phyloP scores from a whole-genome alignment of 805 yeast species.

The Sungouiella thailandica region DNA sequence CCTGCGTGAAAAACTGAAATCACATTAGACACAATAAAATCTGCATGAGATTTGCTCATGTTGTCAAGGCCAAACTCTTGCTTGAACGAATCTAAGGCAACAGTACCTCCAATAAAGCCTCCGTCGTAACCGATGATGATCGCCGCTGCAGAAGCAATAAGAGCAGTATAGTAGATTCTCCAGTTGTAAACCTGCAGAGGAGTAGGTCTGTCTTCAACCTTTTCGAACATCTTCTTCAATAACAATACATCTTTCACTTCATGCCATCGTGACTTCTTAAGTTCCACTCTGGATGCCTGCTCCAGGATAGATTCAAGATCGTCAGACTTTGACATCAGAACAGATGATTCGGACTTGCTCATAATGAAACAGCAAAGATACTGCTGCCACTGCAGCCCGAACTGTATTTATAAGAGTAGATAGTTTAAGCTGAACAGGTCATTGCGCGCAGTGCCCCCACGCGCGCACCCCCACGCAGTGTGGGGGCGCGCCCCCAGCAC shows the following conservation, averaged over 20 bases:
- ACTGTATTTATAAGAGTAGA: no score
- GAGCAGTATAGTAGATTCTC: conserved; percentile 30
- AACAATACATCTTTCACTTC: conserved; percentile 10
- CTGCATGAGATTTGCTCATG: conserved; percentile 17
- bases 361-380: no score
- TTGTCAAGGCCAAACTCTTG: conserved; percentile 28
- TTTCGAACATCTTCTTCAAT: conserved; percentile 21
- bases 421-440: no score
- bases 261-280: conserved; percentile 4
- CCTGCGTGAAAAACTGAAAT: conserved; percentile 39
- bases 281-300: not conserved
- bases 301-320: not conserved
- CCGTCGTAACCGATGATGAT: conserved; percentile 39
- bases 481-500: no score
- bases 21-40: conserved; percentile 25
- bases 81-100: conserved; percentile 27
- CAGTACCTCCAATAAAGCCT: conserved; percentile 39
- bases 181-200: conserved; percentile 34
- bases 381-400: no score
- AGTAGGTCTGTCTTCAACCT: conserved; percentile 35
- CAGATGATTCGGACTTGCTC: no score
- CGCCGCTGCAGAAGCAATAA: conserved; percentile 35
- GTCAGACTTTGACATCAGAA: not conserved
- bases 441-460: no score
- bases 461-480: no score